Evolutionary conservation across 352 stramenopile species (phyloP).

Genomic region (Globisporangium nunn): DNA sequence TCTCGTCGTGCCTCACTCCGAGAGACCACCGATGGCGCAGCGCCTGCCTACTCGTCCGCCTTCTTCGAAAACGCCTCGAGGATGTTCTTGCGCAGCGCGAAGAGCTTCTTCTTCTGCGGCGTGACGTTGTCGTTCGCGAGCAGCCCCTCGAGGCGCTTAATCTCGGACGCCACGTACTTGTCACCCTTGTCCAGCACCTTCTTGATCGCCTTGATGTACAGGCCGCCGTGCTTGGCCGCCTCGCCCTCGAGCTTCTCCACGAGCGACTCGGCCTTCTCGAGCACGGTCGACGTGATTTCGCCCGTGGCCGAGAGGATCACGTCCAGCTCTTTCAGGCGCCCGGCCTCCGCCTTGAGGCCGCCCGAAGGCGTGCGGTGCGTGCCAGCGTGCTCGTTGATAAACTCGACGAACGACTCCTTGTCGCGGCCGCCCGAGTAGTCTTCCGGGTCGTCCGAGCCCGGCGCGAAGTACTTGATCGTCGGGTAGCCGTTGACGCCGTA

Average conservation of each 20-base stretch:
- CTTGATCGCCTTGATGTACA: constrained; percentile 89
- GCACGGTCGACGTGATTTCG: constrained; percentile 55
- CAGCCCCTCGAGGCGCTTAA: constrained; percentile 73
- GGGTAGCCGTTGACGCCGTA: constrained; percentile 89
- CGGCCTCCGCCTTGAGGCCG: constrained; percentile 61
- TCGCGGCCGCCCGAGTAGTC: constrained; percentile 83
- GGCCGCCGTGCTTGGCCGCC: constrained; percentile 65
- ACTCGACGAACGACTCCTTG: constrained; percentile 82
- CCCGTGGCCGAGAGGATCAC: constrained; percentile 69
- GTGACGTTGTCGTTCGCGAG: constrained; percentile 78
- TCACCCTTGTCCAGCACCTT: constrained; percentile 86
- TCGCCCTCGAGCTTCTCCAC: constrained; percentile 65
- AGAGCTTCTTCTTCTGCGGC: constrained; percentile 86
- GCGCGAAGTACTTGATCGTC: constrained; percentile 90
- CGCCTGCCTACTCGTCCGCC: constrained; percentile 27
- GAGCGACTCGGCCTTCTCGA: constrained; percentile 66
- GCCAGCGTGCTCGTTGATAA: constrained; percentile 88
- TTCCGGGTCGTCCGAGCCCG: constrained; percentile 68
- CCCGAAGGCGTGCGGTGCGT: constrained; percentile 78
- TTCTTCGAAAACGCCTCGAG: constrained; percentile 57
- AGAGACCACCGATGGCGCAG: background rate
- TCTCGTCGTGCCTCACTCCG: background rate
- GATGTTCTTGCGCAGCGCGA: constrained; percentile 88
- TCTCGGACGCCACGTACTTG: constrained; percentile 79
- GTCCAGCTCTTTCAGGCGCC: constrained; percentile 79